Conservation (phyloP, 2,329 filamentous ascomycete species). For the Fusarium agapanthi region DNA sequence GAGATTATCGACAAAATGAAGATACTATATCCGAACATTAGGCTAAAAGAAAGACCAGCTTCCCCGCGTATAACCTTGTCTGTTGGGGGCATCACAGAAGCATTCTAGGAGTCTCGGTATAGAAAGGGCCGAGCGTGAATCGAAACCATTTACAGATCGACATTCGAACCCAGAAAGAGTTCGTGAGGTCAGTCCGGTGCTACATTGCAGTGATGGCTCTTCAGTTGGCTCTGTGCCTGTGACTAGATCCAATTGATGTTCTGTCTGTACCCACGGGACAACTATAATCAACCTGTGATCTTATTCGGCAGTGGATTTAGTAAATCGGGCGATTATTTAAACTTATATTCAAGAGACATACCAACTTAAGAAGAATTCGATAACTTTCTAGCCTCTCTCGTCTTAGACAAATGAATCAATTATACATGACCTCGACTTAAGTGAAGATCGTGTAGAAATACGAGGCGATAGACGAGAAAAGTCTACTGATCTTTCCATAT, state of each 20-base stretch:
- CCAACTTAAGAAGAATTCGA: too few relatives aligned
- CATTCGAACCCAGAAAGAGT: accelerated
- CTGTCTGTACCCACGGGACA: accelerated
- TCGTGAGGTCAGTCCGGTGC: accelerated
- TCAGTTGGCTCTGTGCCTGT: accelerated
- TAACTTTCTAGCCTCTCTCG: accelerated
- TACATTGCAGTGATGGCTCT: too few relatives aligned
- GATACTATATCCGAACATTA: background rate
- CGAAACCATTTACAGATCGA: background rate
- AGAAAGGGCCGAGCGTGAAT: background rate
- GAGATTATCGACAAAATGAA: background rate
- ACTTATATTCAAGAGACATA: too few relatives aligned
- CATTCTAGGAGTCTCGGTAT: background rate
- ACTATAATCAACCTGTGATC: too few relatives aligned
- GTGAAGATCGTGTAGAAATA: background rate
- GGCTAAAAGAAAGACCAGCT: background rate
- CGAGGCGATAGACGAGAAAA: background rate
- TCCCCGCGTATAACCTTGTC: background rate
- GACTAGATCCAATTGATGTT: too few relatives aligned
- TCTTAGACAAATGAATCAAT: accelerated
- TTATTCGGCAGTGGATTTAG: too few relatives aligned
- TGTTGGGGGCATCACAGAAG: background rate
- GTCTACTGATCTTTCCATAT: background rate
- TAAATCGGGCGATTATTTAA: too few relatives aligned
- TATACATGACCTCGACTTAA: background rate